These are phyloP conservation scores for Magnolia officinalis DNA, from an alignment of 164 flowering plant species.

Conservation along the genomic window DNA sequence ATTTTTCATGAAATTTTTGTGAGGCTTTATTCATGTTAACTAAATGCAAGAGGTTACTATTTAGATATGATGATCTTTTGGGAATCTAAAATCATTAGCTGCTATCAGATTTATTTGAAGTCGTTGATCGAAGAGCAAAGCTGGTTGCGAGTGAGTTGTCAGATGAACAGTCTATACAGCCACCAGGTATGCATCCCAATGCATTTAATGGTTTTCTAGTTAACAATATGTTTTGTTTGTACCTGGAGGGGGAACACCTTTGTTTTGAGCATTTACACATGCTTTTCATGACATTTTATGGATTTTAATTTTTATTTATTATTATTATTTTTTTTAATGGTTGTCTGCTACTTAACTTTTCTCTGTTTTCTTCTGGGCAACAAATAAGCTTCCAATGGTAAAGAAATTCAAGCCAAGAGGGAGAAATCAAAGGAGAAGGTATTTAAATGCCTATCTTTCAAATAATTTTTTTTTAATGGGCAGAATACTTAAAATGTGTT, in stretches of 20 bases:
- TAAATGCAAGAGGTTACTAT: not conserved
- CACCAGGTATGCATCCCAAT: constrained; percentile 48
- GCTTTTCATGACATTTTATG: not conserved
- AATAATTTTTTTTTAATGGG: not conserved
- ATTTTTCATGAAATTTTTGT: not conserved
- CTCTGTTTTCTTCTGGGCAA: constrained; percentile 5
- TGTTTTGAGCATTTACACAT: not conserved
- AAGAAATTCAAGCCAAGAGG: constrained; percentile 55
- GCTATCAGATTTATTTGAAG: constrained; percentile 79
- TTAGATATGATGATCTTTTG: not conserved
- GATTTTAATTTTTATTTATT: too few relatives aligned
- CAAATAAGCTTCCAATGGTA: constrained; percentile 51
- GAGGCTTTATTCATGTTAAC: not conserved
- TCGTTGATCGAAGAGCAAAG: constrained; percentile 94
- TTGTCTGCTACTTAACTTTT: constrained; percentile 2
- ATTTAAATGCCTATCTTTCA: not conserved
- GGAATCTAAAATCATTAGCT: not conserved
- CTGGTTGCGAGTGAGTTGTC: constrained; percentile 72
- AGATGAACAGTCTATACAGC: constrained; percentile 63
- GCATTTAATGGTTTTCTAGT: not conserved
- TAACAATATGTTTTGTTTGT: not conserved
- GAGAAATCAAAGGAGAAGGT: constrained; percentile 56
- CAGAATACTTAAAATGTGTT: not conserved
- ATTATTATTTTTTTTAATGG: not conserved
- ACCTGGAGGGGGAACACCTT: too few relatives aligned